Conservation (phyloP, 495 filamentous ascomycete species). For the Aspergillus diversus region DNA sequence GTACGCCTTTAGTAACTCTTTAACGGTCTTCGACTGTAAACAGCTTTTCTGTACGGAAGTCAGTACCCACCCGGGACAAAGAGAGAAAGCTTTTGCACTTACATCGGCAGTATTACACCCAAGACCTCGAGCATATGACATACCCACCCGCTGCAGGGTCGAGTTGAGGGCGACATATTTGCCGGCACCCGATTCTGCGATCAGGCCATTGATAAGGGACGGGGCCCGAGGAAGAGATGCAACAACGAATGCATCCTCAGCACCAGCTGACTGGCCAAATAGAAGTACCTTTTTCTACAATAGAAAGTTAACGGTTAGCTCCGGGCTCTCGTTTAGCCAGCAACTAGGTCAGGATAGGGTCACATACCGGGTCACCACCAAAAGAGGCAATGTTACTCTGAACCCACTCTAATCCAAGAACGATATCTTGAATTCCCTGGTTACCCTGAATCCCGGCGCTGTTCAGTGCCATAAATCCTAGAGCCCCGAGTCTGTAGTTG, state of each 20-base stretch:
- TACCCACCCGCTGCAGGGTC: slow-evolving; percentile 17
- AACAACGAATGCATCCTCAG: slow-evolving; percentile 33
- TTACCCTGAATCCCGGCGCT: slow-evolving; percentile 34
- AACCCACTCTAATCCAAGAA: slow-evolving; percentile 36
- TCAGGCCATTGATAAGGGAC: slow-evolving; percentile 35
- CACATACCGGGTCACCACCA: slow-evolving; percentile 33
- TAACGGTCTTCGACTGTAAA: neutral
- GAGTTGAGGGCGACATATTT: slow-evolving; percentile 24
- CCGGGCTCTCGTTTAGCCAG: too few species aligned
- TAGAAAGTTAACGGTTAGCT: neutral
- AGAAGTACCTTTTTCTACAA: slow-evolving; percentile 38
- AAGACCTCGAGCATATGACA: slow-evolving; percentile 31
- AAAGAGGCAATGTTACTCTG: slow-evolving; percentile 34
- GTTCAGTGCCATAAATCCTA: slow-evolving; percentile 34
- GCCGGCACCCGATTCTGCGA: slow-evolving; percentile 40
- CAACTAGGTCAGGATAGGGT: too few species aligned
- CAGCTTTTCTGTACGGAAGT: neutral
- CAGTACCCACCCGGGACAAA: neutral
- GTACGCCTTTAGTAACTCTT: neutral
- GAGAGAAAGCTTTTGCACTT: neutral
- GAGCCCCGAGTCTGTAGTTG: slow-evolving; percentile 41
- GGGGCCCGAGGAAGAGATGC: slow-evolving; percentile 39
- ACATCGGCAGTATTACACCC: slow-evolving; percentile 31
- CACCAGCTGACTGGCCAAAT: slow-evolving; percentile 49
- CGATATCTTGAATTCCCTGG: slow-evolving; percentile 31